phyloP scores from a whole-genome alignment of 2,329 filamentous ascomycete species.

The Lasiodiplodia theobromae region DNA sequence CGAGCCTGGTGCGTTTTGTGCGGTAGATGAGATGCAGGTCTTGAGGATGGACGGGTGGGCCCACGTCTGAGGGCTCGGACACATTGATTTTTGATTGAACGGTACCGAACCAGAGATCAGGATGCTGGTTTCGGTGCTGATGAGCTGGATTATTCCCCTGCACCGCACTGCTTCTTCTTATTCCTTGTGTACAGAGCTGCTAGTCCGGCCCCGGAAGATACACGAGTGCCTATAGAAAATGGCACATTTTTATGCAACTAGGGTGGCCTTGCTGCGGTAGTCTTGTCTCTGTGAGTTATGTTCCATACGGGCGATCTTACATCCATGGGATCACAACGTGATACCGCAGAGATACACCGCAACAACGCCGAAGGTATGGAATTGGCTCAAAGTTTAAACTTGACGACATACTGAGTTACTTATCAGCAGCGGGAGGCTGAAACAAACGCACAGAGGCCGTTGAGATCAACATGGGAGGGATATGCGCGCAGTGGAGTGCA shows the following conservation, averaged over 20 bases:
- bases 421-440: not conserved
- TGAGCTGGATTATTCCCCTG: not conserved
- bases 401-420: not conserved
- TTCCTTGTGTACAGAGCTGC: not conserved
- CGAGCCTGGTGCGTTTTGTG: conserved; percentile 43
- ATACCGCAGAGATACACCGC: not conserved
- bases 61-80: conserved; percentile 38
- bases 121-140: not conserved
- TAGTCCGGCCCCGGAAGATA: not conserved
- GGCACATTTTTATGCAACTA: not conserved
- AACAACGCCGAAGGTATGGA: not conserved
- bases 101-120: not conserved
- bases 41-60: conserved; percentile 45
- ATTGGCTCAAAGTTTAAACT: not conserved
- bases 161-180: not conserved
- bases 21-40: conserved; percentile 51
- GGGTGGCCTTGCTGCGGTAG: not conserved
- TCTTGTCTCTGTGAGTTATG: not conserved
- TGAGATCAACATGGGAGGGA: not conserved
- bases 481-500: not conserved
- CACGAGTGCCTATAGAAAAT: not conserved
- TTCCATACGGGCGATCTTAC: too few species aligned
- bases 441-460: not conserved
- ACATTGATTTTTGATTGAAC: not conserved
- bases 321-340: too few species aligned